A percentile compares a stretch with the other conserved stretches of the same genome.
These are phyloP conservation scores for Thecaphora thlaspeos DNA, from an alignment of 1,284 basidiomycete genomes.

Conservation along the genomic window DNA sequence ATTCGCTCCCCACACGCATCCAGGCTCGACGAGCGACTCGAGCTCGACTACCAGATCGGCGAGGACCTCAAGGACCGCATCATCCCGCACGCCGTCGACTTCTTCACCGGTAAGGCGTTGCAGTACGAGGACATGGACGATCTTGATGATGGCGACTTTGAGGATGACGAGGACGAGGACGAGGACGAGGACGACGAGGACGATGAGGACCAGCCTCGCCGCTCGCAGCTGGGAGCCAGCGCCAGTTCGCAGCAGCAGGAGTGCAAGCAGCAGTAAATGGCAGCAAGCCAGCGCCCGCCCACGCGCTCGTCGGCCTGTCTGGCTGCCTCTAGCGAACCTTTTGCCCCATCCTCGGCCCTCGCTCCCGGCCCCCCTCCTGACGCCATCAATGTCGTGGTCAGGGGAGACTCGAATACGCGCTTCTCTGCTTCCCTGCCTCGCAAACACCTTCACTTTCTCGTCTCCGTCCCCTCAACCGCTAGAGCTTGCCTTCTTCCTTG, in stretches of 20 bases:
- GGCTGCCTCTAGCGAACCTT: no score
- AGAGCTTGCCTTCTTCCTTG: no score
- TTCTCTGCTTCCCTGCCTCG: no score
- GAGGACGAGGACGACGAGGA: constrained; percentile 49
- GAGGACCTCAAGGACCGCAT: constrained; percentile 98
- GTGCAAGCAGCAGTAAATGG: constrained; percentile 56
- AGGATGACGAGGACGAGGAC: constrained; percentile 53
- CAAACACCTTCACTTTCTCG: no score
- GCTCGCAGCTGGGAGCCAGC: constrained; percentile 21
- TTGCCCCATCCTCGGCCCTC: no score
- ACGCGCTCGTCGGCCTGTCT: no score
- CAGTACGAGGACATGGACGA: constrained; percentile 73
- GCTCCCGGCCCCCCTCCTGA: no score
- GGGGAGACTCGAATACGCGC: no score
- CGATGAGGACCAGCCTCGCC: constrained; percentile 22
- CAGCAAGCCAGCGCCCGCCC: no score
- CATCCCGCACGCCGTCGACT: constrained; percentile 84
- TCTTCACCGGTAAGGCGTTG: constrained; percentile 91
- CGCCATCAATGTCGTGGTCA: no score
- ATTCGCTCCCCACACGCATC: background rate
- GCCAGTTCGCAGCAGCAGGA: constrained; percentile 50
- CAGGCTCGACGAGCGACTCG: constrained; percentile 77
- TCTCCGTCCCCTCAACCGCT: no score
- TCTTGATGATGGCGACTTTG: constrained; percentile 63
- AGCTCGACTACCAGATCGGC: constrained; percentile 96